phyloP scores from a whole-genome alignment of 1,284 basidiomycete species.

The Rhodofomes roseus region DNA sequence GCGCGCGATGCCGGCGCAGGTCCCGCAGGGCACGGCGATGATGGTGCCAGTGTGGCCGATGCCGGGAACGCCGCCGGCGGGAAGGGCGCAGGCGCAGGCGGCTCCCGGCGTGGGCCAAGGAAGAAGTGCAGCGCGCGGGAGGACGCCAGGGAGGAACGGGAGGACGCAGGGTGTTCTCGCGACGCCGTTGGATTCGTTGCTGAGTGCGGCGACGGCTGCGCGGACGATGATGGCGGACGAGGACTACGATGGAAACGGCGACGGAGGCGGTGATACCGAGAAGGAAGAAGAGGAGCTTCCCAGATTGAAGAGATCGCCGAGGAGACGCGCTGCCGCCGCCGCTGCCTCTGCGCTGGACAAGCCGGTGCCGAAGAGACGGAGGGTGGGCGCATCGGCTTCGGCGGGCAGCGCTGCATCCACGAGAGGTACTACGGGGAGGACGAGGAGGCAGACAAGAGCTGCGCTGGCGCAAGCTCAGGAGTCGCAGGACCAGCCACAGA shows the following conservation, averaged over 20 bases:
- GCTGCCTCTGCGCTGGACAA: conserved; percentile 11
- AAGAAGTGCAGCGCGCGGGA: background rate
- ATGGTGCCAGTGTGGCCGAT: conserved; percentile 1
- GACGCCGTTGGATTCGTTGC: conserved; percentile 47
- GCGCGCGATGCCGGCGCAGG: background rate
- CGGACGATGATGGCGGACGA: conserved; percentile 48
- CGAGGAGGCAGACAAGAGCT: background rate
- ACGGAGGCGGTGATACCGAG: background rate
- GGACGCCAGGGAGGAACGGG: background rate
- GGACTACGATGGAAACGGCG: conserved; percentile 15
- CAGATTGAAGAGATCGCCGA: background rate
- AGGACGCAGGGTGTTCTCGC: conserved; percentile 21
- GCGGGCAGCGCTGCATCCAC: background rate
- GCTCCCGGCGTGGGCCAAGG: background rate
- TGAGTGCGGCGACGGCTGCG: conserved; percentile 62
- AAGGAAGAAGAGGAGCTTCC: background rate
- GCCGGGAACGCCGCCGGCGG: background rate
- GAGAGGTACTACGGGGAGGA: background rate
- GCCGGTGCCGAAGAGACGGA: conserved; percentile 24
- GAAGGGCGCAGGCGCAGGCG: background rate
- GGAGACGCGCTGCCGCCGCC: conserved; percentile 13
- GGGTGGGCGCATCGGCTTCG: conserved; percentile 5
- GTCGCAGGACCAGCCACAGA: background rate
- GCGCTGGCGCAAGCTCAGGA: background rate
- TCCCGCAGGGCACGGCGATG: background rate